These are phyloP conservation scores for Capsicum baccatum DNA, from an alignment of 257 asterid genomes.

Conservation along the genomic window DNA sequence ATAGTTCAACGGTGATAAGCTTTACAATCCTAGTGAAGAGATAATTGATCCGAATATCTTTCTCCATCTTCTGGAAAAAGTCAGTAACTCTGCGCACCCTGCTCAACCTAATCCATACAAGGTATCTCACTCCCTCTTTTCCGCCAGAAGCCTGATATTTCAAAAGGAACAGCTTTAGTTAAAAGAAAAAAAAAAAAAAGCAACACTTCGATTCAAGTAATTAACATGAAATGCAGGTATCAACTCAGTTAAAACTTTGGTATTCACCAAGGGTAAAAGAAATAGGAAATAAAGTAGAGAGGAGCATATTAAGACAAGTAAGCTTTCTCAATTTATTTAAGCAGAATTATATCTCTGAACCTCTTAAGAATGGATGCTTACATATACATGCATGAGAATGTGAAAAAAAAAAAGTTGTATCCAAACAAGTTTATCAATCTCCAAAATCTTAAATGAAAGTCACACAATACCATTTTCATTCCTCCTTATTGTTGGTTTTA, in stretches of 20 bases:
- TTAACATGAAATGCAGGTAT: neutral
- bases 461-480: neutral
- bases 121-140: constrained; percentile 79
- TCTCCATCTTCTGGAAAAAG: constrained; percentile 79
- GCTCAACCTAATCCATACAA: constrained; percentile 80
- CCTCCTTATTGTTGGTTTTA: neutral
- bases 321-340: constrained; percentile 1
- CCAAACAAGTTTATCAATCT: neutral
- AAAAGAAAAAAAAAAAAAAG: neutral
- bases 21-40: constrained; percentile 80
- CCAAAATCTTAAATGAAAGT: neutral
- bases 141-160: constrained; percentile 58
- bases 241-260: neutral
- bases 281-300: constrained; percentile 9
- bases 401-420: neutral
- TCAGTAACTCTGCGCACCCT: constrained; percentile 70
- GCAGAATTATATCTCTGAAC: neutral
- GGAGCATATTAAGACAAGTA: constrained; percentile 20
- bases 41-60: constrained; percentile 88
- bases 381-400: neutral
- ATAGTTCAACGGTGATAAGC: constrained; percentile 80
- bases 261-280: neutral
- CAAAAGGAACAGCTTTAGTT: neutral
- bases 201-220: constrained; percentile 5
- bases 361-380: neutral